Base-by-base conservation (phyloP, 768 basidiomycete genomes). In the Chiua virens region DNA sequence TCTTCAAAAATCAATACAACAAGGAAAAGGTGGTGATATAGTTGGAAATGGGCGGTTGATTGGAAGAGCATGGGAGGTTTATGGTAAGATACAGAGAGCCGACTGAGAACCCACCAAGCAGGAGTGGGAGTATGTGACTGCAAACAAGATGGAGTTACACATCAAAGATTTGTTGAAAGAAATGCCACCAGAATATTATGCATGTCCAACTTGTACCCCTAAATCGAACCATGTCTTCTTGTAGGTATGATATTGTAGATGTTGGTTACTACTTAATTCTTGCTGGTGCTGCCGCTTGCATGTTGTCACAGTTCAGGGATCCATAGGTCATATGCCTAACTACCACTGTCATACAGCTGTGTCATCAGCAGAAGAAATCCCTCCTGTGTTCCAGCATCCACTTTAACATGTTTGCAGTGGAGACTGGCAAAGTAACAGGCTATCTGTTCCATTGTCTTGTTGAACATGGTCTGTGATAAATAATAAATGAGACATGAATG, bases 81-180 rank as follows among this genome's bases (percentile, higher is more conserved):
- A 38, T 41, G 23, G 10, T 1, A 15, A 22, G 8, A 41, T 41
- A 10, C 21, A 21, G 22, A 0, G 18, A 23, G 10, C 22, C 11
- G 10, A 15, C 18, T 3, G 22, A 15, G 22, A 13, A 2, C 22
- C 40, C 21, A 41, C 22, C 5, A 1, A 27, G 22, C 3, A 41
- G 23, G 40, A 41, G 14, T 41, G 22, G 22, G 40, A 25, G 21
- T n/a, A 25, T 9, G 15, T 41, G 20, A 25, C 15, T 5, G 3
- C 7, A 11, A 2, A n/a, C n/a, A n/a, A n/a, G n/a, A n/a, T n/a
- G 4, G 9, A 15, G 3, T 3, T 10, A 2, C 3, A 6, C 5
- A 2, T 28, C 5, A 8, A 10, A 8, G 27, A 28, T 1, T 7
- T 13, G 15, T 22, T n/a, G n/a, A n/a, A n/a, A n/a, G n/a, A n/a